A percentile compares a stretch with the other conserved stretches of the same genome.
These are phyloP conservation scores for Retiboletus flavoniger DNA, from an alignment of 1,284 basidiomycete species.

Conservation along the genomic window DNA sequence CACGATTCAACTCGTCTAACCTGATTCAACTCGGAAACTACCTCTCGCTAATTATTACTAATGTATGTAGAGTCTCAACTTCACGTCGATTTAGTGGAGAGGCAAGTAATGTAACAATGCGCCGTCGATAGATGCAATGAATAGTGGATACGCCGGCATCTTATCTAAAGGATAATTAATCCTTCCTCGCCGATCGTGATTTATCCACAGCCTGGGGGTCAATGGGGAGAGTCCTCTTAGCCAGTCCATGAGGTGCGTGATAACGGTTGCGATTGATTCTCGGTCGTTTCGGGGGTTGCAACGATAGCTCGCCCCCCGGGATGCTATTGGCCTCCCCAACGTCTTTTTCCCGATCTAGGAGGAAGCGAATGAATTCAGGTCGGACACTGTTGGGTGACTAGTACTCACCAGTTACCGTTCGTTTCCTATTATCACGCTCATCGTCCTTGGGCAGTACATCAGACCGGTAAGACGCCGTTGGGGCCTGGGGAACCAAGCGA, in stretches of 20 bases:
- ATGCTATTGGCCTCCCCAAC: slow-evolving; percentile 24
- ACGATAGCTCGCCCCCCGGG: slow-evolving; percentile 23
- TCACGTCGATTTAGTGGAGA: slow-evolving; percentile 14
- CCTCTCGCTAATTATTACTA: slow-evolving; percentile 21
- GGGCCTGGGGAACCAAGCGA: slow-evolving; percentile 40
- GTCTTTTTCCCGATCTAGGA: slow-evolving; percentile 39
- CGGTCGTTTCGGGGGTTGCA: slow-evolving; percentile 44
- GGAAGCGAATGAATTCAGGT: not conserved
- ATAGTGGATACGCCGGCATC: slow-evolving; percentile 12
- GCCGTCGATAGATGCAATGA: slow-evolving; percentile 11
- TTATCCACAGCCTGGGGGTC: slow-evolving; percentile 59
- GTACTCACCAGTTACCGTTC: slow-evolving; percentile 64
- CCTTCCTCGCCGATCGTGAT: slow-evolving; percentile 48
- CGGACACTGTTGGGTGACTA: not conserved
- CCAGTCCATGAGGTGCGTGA: slow-evolving; percentile 40
- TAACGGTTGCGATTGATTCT: slow-evolving; percentile 50
- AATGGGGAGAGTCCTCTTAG: slow-evolving; percentile 58
- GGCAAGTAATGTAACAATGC: slow-evolving; percentile 27
- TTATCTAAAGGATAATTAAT: slow-evolving; percentile 31
- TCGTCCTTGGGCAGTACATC: slow-evolving; percentile 50
- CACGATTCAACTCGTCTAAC: slow-evolving; percentile 40
- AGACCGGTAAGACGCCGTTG: slow-evolving; percentile 40
- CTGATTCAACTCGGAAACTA: slow-evolving; percentile 37
- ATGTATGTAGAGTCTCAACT: slow-evolving; percentile 16
- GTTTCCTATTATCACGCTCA: slow-evolving; percentile 66